Evolutionary conservation across 345 rosid species (phyloP).

Genomic region (Lepidium sativum): DNA sequence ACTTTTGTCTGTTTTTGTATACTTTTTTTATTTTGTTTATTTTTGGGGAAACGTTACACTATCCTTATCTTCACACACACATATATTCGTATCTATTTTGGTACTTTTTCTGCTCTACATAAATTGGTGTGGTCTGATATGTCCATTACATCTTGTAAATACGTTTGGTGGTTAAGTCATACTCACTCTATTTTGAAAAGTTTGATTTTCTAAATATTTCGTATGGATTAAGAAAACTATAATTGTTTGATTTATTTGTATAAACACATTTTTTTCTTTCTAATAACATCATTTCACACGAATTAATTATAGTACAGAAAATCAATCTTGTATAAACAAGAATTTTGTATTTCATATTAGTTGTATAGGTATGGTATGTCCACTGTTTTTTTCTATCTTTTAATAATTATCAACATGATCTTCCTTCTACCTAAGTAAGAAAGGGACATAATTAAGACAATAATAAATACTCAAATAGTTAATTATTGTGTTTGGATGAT

Average conservation of each 20-base stretch:
- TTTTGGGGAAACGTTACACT: slow-evolving; percentile 23
- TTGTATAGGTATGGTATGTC: background rate
- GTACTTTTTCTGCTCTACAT: background rate
- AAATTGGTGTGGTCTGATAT: background rate
- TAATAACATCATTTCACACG: too few relatives aligned
- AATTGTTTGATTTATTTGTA: too few relatives aligned
- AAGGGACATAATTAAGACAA: background rate
- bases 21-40: background rate
- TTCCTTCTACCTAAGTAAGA: background rate
- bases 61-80: slow-evolving; percentile 11
- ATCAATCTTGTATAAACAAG: too few relatives aligned
- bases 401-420: background rate
- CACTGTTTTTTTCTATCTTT: background rate
- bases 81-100: background rate
- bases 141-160: too few relatives aligned
- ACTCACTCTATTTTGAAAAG: too few relatives aligned
- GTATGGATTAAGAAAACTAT: too few relatives aligned
- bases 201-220: too few relatives aligned
- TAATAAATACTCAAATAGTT: too few relatives aligned
- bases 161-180: background rate
- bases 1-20: too few relatives aligned
- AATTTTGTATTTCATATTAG: too few relatives aligned
- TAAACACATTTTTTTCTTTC: too few relatives aligned
- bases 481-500: background rate
- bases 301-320: too few relatives aligned